phyloP scores from a whole-genome alignment of 2,329 filamentous ascomycete genomes.

The Xylariaceae sp. region DNA sequence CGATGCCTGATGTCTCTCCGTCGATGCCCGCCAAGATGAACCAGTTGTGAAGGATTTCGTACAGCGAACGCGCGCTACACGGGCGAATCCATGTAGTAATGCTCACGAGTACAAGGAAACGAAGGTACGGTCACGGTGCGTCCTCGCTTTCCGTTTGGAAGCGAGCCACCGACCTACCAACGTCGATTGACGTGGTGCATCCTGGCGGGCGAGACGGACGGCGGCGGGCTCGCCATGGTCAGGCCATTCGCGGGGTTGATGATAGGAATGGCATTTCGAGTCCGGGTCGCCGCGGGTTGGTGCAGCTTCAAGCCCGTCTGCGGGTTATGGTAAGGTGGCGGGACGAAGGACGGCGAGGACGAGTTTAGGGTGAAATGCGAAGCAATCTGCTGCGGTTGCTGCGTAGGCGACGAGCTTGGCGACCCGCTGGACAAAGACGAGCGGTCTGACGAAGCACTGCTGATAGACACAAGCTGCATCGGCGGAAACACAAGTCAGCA shows the following conservation, averaged over 20 bases:
- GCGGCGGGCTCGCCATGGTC: conserved; percentile 81
- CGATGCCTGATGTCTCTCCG: conserved; percentile 41
- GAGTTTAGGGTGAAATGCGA: conserved; percentile 71
- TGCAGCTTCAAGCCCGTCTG: conserved; percentile 71
- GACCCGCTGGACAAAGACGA: conserved; percentile 94
- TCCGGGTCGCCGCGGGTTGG: conserved; percentile 82
- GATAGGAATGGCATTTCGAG: conserved; percentile 94
- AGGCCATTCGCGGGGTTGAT: conserved; percentile 92
- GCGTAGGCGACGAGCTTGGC: conserved; percentile 83
- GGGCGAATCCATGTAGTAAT: conserved; percentile 19
- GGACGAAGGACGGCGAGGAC: conserved; percentile 59
- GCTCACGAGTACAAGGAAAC: conserved; percentile 25
- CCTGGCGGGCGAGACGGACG: conserved; percentile 58
- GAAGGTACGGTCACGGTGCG: conserved; percentile 31
- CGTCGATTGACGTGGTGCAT: conserved; percentile 53
- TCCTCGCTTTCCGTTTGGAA: conserved; percentile 32
- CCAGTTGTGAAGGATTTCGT: conserved; percentile 32
- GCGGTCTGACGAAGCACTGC: conserved; percentile 82
- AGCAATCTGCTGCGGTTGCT: conserved; percentile 74
- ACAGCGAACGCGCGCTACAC: conserved; percentile 35
- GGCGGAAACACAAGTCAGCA: conserved; percentile 24
- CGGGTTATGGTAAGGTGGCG: conserved; percentile 61
- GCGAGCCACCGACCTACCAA: conserved; percentile 44
- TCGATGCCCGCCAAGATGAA: conserved; percentile 47
- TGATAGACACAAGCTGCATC: conserved; percentile 78